Evolutionary conservation across 306 rosid genomes (phyloP), one percentile per base, ranked within the genome.

Genomic region (Dicorynia guianensis): DNA sequence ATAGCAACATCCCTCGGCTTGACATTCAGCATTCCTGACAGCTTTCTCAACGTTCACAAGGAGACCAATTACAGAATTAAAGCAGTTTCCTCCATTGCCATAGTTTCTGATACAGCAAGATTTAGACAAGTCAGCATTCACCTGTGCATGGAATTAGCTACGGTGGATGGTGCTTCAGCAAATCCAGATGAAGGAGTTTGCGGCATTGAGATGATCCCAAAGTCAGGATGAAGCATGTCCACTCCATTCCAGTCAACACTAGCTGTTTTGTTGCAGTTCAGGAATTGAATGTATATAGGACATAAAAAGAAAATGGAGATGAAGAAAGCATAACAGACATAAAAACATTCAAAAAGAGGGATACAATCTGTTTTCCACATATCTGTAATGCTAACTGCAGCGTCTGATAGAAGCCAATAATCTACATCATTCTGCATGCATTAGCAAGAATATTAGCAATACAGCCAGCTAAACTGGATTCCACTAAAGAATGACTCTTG

Each of bases 291-390:
- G 50, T 58, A 48, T 36, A 60, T 1, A 20, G 30, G 67, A 64
- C 17, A 58, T 46, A 30, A 59, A 15, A 55, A 13, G n/a, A 13
- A 69, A 40, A 62, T 25, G 30, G 30, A 13, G 34, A n/a, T n/a
- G n/a, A 59, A 49, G 12, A 67, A 63, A 50, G 67, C 4, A 55
- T 42, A 67, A 63, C 43, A 14, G 65, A 59, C 76, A 61, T 7
- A 4, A 58, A 72, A 74, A 74, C 15, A 73, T 35, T 67, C 39
- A 50, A 25, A 25, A 82, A 80, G 61, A 70, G 65, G 93, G 92
- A 92, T 96, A 96, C 99, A 80, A 46, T 96, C 99, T 53, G 95
- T 85, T 88, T 86, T 88, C 99, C 99, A 96, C 89, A 92, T 92
- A 64, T 96, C 98, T 63, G 99, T 96, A 74, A 96, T 96, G 90